A percentile compares a stretch with the other conserved stretches of the same genome.
Conservation (phyloP, 306 rosid species). For the Quercus berberidifolia region DNA sequence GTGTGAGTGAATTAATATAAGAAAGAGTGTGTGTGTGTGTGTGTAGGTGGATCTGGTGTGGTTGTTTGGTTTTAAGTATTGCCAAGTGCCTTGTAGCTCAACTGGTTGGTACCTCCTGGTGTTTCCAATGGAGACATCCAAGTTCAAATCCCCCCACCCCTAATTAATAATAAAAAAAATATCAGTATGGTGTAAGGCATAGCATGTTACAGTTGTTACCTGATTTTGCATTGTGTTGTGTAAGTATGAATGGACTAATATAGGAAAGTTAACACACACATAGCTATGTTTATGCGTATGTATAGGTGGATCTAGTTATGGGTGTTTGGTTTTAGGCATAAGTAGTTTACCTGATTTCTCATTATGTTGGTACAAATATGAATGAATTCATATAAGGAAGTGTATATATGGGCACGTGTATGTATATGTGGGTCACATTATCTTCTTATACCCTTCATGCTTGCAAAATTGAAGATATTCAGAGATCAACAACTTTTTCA, state of each 20-base stretch:
- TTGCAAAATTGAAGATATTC: too few relatives aligned
- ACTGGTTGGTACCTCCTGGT: too few relatives aligned
- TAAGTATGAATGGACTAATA: neutral
- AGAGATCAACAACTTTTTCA: too few relatives aligned
- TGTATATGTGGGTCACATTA: too few relatives aligned
- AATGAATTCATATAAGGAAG: neutral
- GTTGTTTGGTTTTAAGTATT: neutral
- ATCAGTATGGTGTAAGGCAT: neutral
- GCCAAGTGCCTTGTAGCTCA: too few relatives aligned
- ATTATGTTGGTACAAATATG: neutral
- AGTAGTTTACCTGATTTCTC: neutral
- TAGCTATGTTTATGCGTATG: neutral
- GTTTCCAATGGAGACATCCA: too few relatives aligned
- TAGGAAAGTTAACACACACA: too few relatives aligned
- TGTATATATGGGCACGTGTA: neutral
- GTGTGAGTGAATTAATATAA: neutral
- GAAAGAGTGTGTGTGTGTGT: neutral
- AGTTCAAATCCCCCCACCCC: too few relatives aligned
- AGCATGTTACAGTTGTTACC: neutral
- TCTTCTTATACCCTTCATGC: too few relatives aligned
- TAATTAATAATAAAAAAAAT: too few relatives aligned
- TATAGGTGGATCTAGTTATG: constrained; percentile 12
- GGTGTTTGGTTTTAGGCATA: neutral
- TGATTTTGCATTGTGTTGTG: neutral
- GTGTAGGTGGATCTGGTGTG: neutral